Evolutionary conservation across 345 rosid genomes (phyloP), one percentile per base, ranked within the genome.

Genomic region (Eucalyptus polyanthemos): DNA sequence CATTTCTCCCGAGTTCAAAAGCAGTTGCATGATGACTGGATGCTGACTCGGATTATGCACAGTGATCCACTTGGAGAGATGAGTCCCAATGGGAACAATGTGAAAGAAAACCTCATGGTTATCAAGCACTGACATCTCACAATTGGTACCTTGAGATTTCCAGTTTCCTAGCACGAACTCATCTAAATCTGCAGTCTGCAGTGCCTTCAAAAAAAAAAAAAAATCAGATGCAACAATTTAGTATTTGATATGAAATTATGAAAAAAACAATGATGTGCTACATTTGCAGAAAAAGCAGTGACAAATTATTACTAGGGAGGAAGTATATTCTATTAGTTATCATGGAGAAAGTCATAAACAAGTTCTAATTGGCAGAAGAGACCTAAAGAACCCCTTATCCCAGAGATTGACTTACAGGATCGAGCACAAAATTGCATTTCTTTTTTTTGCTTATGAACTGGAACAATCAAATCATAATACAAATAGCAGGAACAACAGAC

Each of bases 21-120:
- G 91, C 88, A 96, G 95, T 94, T 96, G 97, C 96, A 96, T 94
- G 86, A 94, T 90, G 88, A 95, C 95, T 24, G 97, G 96, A 40
- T 92, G 92, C 80, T 89, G 92, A 90, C 96, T 95, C 56, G 98
- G 98, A 91, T 96, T 96, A 89, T 88, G 92, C 27, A 95, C 96
- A 24, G 93, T 93, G 93, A 96, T 94, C 96, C 95, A 94, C 89
- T 92, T 92, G 25, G 95, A 89, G 85, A 45, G 62, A 91, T 92
- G 91, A 89, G 91, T 90, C 86, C 95, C 97, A 65, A 93, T 92
- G 90, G 92, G 92, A 90, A 94, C 94, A 89, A 91, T 81, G 62
- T 94, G 92, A 90, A 94, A 96, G 81, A 91, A 67, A 24, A 95
- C 89, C 89, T 94, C 96, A 72, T 91, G 91, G 87, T 94, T 93